Conservation (phyloP, 768 basidiomycete species). For the Mycena vitilis region DNA sequence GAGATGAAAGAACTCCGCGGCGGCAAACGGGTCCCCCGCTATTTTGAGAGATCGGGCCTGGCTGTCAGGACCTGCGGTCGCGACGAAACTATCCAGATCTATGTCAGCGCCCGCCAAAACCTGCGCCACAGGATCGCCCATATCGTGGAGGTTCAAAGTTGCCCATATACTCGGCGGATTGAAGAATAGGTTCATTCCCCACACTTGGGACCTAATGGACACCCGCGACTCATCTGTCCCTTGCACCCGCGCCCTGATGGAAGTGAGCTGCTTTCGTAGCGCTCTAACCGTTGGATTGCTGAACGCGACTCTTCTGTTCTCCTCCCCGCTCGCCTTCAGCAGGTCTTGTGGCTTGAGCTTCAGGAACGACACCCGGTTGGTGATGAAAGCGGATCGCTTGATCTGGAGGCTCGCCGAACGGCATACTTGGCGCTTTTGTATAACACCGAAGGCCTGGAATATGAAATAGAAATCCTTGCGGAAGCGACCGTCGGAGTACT, state of each 20-base stretch:
- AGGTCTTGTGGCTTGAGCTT: slow-evolving; percentile 46
- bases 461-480: slow-evolving; percentile 41
- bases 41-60: too few species aligned
- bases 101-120: slow-evolving; percentile 56
- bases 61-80: too few species aligned
- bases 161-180: slow-evolving; percentile 53
- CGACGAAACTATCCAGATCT: too few species aligned
- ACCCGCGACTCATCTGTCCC: slow-evolving; percentile 48
- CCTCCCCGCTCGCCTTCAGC: slow-evolving; percentile 47
- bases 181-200: slow-evolving; percentile 43
- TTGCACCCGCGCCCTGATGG: slow-evolving; percentile 38
- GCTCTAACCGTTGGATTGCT: slow-evolving; percentile 42
- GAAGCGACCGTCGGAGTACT: slow-evolving; percentile 46
- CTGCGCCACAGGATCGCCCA: slow-evolving; percentile 52
- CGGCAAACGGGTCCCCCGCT: slow-evolving; percentile 45
- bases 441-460: slow-evolving; percentile 45
- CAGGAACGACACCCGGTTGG: slow-evolving; percentile 30
- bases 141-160: slow-evolving; percentile 47
- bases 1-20: slow-evolving; percentile 49
- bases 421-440: slow-evolving; percentile 43
- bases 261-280: slow-evolving; percentile 41
- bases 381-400: slow-evolving; percentile 32
- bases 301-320: slow-evolving; percentile 36
- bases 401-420: slow-evolving; percentile 44
- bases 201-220: slow-evolving; percentile 38